Conservation (phyloP, 148 eudicot species). For the Cornus controversa region DNA sequence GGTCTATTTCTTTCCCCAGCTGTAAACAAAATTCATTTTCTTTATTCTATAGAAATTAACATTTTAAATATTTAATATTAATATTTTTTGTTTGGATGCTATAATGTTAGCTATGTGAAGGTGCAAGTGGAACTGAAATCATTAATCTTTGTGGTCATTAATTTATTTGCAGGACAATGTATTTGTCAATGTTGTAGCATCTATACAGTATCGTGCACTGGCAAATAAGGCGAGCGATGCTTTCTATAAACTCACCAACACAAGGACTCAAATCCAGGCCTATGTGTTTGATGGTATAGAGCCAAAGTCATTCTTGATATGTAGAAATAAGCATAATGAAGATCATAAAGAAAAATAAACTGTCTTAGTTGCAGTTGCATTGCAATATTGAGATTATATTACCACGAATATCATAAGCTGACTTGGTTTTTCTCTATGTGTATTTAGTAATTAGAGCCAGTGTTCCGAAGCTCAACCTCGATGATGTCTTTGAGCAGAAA, state of each 20-base stretch:
- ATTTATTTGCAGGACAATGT: conserved; percentile 49
- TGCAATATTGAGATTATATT: neutral
- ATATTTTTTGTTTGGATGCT: neutral
- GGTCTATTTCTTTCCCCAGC: conserved; percentile 20
- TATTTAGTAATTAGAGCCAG: conserved; percentile 59
- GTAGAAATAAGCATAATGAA: neutral
- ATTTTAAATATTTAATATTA: neutral
- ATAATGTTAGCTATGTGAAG: too few relatives aligned
- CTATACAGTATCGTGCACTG: conserved; percentile 57
- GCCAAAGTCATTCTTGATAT: neutral
- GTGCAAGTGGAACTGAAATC: neutral
- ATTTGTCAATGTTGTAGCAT: conserved; percentile 62
- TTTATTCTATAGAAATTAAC: neutral
- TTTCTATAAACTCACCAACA: conserved; percentile 61
- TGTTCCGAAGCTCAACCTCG: conserved; percentile 65
- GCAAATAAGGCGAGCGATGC: conserved; percentile 60
- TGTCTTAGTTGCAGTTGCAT: neutral
- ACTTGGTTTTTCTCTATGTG: neutral
- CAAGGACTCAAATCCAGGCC: conserved; percentile 56
- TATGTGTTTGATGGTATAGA: conserved; percentile 62
- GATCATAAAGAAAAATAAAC: neutral
- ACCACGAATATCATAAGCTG: neutral
- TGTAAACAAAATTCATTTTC: neutral
- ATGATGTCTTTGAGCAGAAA: conserved; percentile 71
- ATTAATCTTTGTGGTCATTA: neutral